Base-by-base conservation (phyloP, 2,329 filamentous ascomycete genomes). In the Talaromyces sp. region DNA sequence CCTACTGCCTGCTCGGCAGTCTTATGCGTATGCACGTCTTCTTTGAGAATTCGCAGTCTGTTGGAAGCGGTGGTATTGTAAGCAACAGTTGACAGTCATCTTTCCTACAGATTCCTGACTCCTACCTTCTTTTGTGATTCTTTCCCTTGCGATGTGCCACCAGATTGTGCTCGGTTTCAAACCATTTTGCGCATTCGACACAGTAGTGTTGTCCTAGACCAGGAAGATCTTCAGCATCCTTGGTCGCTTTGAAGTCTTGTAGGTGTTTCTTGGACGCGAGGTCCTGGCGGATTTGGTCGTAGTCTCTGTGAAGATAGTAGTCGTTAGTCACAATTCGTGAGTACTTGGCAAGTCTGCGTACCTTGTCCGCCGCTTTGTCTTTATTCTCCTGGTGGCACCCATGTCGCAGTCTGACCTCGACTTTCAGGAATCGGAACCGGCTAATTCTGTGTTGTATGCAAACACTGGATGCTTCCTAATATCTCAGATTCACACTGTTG, bases 111-210 rank as follows among this genome's bases (percentile, higher is more conserved):
- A 6, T n/a, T 3, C 33, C 9, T 6, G 17, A 48, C 6, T 28
- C 70, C 53, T 69, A 91, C 89, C 89, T 88, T 79, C 91, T 85
- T 83, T 92, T 97, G 77, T 99, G 94, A 63, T 89, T 90, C 77
- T 97, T 99, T 66, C 90, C 91, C 73, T 88, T 90, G 58, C 81
- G 80, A 75, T 99, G 94, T 28, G 84, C 80, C 36, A 81, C 79
- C 59, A 96, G 78, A 66, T 89, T 95, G 66, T 82, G 74, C 64
- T 94, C 89, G 52, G 86, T 88, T 73, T 97, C 93, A 73, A 95
- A 97, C 88, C 90, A 97, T 78, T 96, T 97, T 62, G 94, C 88
- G 74, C 94, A 99, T 75, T 96, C 89, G 15, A 88, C 80, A 74
- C 94, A 99, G 75, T 97, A 97, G 72, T 87, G 87, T 66, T 85